Conservation (phyloP, 139 green algal species). For the Haematococcus sp. region DNA sequence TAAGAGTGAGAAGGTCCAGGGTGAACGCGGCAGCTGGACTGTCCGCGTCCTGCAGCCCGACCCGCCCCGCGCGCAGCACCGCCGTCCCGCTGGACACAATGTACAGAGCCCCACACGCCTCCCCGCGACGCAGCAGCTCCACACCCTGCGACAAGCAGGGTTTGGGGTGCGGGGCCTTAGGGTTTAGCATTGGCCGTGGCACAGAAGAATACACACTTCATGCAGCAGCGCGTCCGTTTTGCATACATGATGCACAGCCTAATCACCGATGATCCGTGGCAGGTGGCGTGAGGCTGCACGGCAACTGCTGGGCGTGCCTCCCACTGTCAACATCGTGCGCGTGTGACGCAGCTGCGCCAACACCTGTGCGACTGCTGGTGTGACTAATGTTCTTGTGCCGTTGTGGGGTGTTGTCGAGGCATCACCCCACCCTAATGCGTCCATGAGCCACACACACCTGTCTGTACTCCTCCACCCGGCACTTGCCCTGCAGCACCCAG, state of each 20-base stretch:
- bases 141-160: conserved; percentile 20
- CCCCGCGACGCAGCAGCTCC: conserved; percentile 26
- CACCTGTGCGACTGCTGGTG: too few relatives aligned
- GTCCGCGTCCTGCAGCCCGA: conserved; percentile 13
- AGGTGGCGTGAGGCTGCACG: too few relatives aligned
- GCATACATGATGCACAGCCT: too few relatives aligned
- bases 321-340: too few relatives aligned
- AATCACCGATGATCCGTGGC: too few relatives aligned
- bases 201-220: conserved; percentile 5
- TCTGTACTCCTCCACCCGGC: conserved; percentile 27
- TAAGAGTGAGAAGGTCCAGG: conserved; percentile 1
- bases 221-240: too few relatives aligned
- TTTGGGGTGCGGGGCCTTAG: too few relatives aligned
- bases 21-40: neutral
- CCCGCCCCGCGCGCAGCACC: conserved; percentile 12
- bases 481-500: conserved; percentile 1
- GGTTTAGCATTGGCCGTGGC: neutral
- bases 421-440: too few relatives aligned
- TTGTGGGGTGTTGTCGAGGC: too few relatives aligned
- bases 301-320: too few relatives aligned
- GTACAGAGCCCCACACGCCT: conserved; percentile 18
- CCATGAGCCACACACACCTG: conserved; percentile 19
- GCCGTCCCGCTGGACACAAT: conserved; percentile 13
- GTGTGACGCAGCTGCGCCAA: too few relatives aligned
- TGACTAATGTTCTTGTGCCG: too few relatives aligned